A percentile compares a stretch with the other conserved stretches of the same genome.
Evolutionary conservation across 768 basidiomycete genomes (phyloP).

Genomic region (Tephrocybe sp.): DNA sequence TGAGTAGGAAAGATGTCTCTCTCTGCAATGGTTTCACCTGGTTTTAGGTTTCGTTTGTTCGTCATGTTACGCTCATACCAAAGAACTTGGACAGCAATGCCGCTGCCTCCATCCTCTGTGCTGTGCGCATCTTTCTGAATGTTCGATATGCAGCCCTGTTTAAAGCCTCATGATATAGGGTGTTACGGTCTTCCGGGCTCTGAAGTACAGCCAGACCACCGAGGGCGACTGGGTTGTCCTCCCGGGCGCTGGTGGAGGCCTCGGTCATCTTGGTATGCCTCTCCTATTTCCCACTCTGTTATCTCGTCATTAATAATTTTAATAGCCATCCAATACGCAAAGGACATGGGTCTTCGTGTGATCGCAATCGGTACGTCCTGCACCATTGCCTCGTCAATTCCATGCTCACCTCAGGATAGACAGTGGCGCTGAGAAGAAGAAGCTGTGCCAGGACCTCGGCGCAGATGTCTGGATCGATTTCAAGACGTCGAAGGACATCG

Average conservation of each 20-base stretch:
- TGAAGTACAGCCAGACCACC: constrained; percentile 66
- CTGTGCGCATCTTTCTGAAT: constrained; percentile 38
- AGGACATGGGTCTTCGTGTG: constrained; percentile 73
- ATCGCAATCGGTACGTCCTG: constrained; percentile 62
- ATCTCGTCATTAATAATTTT: background rate
- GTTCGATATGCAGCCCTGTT: constrained; percentile 10
- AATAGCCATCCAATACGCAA: constrained; percentile 76
- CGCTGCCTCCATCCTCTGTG: constrained; percentile 78
- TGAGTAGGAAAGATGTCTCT: constrained; percentile 22
- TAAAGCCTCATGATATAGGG: constrained; percentile 41
- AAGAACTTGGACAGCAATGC: constrained; percentile 60
- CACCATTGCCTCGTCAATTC: background rate
- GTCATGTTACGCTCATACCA: constrained; percentile 80
- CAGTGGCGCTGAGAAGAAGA: constrained; percentile 69
- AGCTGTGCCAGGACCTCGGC: constrained; percentile 17
- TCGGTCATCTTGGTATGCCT: constrained; percentile 70
- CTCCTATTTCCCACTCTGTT: background rate
- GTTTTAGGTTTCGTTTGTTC: constrained; percentile 62
- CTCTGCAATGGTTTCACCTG: background rate
- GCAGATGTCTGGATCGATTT: constrained; percentile 84
- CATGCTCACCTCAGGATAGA: constrained; percentile 38
- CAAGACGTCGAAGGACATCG: constrained; percentile 61
- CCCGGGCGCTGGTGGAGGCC: constrained; percentile 79
- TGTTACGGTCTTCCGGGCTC: constrained; percentile 82
- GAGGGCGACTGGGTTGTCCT: constrained; percentile 78